phyloP scores from a whole-genome alignment of 306 rosid genomes.

The Dryas octopetala region DNA sequence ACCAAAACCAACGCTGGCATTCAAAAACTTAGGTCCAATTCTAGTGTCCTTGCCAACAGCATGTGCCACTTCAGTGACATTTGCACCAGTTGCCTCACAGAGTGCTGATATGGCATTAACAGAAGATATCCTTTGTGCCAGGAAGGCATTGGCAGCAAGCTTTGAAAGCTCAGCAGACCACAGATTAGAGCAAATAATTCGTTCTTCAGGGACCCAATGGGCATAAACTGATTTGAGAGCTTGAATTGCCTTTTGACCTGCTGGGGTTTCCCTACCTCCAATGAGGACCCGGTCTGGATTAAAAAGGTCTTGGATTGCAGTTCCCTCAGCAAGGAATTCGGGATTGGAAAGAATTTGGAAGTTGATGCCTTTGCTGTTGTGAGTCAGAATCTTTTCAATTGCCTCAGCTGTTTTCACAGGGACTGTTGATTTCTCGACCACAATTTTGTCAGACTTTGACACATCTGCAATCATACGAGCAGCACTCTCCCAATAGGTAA shows the following conservation, averaged over 20 bases:
- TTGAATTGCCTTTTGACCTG: constrained; percentile 73
- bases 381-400: constrained; percentile 81
- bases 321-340: constrained; percentile 93
- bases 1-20: constrained; percentile 92
- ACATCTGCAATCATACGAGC: constrained; percentile 96
- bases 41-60: constrained; percentile 82
- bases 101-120: constrained; percentile 93
- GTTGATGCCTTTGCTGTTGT: constrained; percentile 85
- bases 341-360: constrained; percentile 89
- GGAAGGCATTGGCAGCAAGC: constrained; percentile 92
- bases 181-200: constrained; percentile 76
- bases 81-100: constrained; percentile 94
- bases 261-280: constrained; percentile 92
- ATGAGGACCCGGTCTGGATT: constrained; percentile 81
- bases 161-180: constrained; percentile 98
- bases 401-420: constrained; percentile 97
- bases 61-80: constrained; percentile 76
- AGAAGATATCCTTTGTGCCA: constrained; percentile 94
- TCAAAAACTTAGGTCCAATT: constrained; percentile 83
- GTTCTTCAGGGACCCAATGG: constrained; percentile 72
- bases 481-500: constrained; percentile 95
- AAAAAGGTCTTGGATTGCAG: constrained; percentile 68
- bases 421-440: constrained; percentile 89
- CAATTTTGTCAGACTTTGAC: constrained; percentile 78
- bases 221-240: constrained; percentile 73